These are phyloP conservation scores for Fusarium abutilonis DNA, from an alignment of 2,329 filamentous ascomycete genomes.

Conservation along the genomic window DNA sequence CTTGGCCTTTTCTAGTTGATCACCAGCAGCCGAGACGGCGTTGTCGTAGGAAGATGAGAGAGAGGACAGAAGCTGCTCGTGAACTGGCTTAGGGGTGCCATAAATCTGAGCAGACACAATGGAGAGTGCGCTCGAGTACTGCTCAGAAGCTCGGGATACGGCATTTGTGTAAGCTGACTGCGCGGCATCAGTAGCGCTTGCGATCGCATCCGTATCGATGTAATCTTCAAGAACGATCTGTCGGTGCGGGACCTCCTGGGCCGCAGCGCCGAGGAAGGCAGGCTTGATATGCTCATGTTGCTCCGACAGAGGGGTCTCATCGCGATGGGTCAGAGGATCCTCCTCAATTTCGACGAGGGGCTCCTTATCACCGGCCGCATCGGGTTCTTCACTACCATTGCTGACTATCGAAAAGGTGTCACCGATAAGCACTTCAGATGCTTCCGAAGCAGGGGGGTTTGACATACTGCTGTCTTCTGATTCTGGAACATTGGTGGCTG, in stretches of 20 bases:
- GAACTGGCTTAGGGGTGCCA: conserved; percentile 74
- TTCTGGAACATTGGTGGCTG: conserved; percentile 26
- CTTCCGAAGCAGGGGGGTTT: conserved; percentile 41
- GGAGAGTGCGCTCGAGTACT: conserved; percentile 74
- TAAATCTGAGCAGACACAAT: conserved; percentile 73
- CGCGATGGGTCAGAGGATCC: conserved; percentile 34
- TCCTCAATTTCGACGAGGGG: conserved; percentile 44
- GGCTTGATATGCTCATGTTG: conserved; percentile 54
- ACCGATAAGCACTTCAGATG: conserved; percentile 42
- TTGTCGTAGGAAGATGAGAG: conserved; percentile 74
- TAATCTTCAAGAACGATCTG: conserved; percentile 63
- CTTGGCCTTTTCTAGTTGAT: conserved; percentile 65
- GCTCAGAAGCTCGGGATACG: conserved; percentile 70
- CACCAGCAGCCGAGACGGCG: conserved; percentile 69
- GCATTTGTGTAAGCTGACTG: conserved; percentile 72
- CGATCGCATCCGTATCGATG: conserved; percentile 49
- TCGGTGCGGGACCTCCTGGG: conserved; percentile 60
- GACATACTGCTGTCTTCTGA: conserved; percentile 38
- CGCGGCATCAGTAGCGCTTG: conserved; percentile 56
- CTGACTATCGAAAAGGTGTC: conserved; percentile 39
- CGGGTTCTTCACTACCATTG: conserved; percentile 46
- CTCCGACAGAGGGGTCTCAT: conserved; percentile 41
- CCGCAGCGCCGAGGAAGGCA: conserved; percentile 61
- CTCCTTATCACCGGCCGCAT: conserved; percentile 41
- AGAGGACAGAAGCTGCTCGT: conserved; percentile 75